Evolutionary conservation across 2,329 filamentous ascomycete species (phyloP).

Genomic region (Penicillium sp.): DNA sequence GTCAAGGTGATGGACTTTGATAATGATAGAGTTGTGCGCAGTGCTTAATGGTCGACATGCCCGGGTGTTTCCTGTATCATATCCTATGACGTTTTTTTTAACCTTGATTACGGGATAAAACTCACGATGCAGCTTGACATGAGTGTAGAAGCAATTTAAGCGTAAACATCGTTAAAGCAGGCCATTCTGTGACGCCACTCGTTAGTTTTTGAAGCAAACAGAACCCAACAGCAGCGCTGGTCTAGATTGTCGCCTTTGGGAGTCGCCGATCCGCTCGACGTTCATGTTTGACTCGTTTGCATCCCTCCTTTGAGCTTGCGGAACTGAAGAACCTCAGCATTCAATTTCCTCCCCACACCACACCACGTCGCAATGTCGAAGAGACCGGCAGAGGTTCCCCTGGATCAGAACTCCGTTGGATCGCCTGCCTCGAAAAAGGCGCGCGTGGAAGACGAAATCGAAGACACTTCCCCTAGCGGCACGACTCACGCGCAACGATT

Average conservation of each 20-base stretch:
- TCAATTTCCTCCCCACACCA: slow-evolving; percentile 15
- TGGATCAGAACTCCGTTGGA: slow-evolving; percentile 40
- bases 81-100: slow-evolving; percentile 36
- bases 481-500: slow-evolving; percentile 30
- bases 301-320: slow-evolving; percentile 22
- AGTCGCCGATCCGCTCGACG: too few relatives aligned
- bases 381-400: slow-evolving; percentile 49
- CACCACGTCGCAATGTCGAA: slow-evolving; percentile 47
- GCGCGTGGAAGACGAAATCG: slow-evolving; percentile 43
- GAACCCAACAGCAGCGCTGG: too few relatives aligned
- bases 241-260: not conserved
- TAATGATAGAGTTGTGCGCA: slow-evolving; percentile 67
- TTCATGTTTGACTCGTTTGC: slow-evolving; percentile 29
- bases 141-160: not conserved
- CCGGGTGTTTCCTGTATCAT: slow-evolving; percentile 33
- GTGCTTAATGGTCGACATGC: slow-evolving; percentile 47
- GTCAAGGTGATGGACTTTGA: slow-evolving; percentile 84
- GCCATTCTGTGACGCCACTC: too few relatives aligned
- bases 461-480: slow-evolving; percentile 29
- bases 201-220: too few relatives aligned
- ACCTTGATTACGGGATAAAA: slow-evolving; percentile 35
- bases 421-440: slow-evolving; percentile 53
- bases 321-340: slow-evolving; percentile 25
- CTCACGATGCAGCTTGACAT: slow-evolving; percentile 21
- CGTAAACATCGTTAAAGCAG: not conserved